These are phyloP conservation scores for Cladorrhinum sp. DNA, from an alignment of 2,329 filamentous ascomycete genomes.

Conservation along the genomic window DNA sequence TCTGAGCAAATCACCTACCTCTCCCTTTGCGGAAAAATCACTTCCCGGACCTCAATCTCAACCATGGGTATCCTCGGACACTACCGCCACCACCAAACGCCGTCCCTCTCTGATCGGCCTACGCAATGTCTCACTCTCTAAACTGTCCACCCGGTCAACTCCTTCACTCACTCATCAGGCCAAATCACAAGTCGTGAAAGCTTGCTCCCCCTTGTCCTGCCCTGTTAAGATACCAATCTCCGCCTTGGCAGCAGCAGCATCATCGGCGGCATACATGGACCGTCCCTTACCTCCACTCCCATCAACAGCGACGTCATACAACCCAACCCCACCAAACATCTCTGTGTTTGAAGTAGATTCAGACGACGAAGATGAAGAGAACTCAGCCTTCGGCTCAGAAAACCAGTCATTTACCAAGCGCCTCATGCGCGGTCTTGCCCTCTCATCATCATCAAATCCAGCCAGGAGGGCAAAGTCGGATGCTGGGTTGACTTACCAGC, in stretches of 20 bases:
- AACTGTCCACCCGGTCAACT: slow-evolving; percentile 22
- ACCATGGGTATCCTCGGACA: not conserved
- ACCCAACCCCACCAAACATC: slow-evolving; percentile 26
- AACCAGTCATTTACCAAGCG: slow-evolving; percentile 33
- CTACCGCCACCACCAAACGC: not conserved
- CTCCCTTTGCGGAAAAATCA: not conserved
- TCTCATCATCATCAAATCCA: not conserved
- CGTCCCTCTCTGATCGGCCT: slow-evolving; percentile 17
- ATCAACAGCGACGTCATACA: not conserved
- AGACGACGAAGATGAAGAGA: slow-evolving; percentile 33
- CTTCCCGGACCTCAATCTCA: slow-evolving; percentile 2
- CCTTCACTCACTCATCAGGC: slow-evolving; percentile 20
- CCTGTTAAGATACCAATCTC: not conserved
- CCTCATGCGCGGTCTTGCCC: slow-evolving; percentile 42
- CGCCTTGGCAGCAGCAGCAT: too few relatives aligned
- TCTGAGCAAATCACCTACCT: slow-evolving; percentile 2
- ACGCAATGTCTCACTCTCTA: slow-evolving; percentile 17
- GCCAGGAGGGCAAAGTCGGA: not conserved
- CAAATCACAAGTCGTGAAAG: slow-evolving; percentile 21
- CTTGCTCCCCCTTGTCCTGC: not conserved
- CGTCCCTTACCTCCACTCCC: slow-evolving; percentile 16
- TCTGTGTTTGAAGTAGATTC: slow-evolving; percentile 51
- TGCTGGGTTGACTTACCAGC: not conserved
- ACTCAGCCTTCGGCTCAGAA: not conserved
- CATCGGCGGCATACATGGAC: slow-evolving; percentile 2